phyloP scores from a whole-genome alignment of 2,329 filamentous ascomycete species.

The Bipolaris gigantea region DNA sequence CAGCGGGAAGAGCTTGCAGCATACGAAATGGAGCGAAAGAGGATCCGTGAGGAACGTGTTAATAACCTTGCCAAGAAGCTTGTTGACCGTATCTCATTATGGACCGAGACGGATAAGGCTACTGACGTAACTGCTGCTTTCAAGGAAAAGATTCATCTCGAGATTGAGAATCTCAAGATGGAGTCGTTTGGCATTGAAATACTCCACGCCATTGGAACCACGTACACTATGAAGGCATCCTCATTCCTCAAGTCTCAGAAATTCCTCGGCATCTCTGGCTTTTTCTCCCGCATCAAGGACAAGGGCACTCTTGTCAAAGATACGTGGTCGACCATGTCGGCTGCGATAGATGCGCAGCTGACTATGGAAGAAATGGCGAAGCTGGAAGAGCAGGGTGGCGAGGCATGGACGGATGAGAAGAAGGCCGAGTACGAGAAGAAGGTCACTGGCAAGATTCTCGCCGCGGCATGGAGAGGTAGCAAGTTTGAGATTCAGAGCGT shows the following conservation, averaged over 20 bases:
- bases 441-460: constrained; percentile 97
- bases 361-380: constrained; percentile 99
- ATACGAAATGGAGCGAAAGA: constrained; percentile 82
- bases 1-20: constrained; percentile 89
- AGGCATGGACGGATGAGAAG: constrained; percentile 98
- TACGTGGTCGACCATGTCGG: constrained; percentile 96
- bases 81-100: constrained; percentile 84
- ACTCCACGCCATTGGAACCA: constrained; percentile 88
- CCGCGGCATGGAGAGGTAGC: constrained; percentile 92
- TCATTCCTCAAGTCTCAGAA: constrained; percentile 93
- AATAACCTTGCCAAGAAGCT: constrained; percentile 82
- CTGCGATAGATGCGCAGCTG: constrained; percentile 94
- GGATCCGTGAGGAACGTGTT: constrained; percentile 85
- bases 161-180: constrained; percentile 99
- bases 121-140: constrained; percentile 83
- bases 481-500: constrained; percentile 99
- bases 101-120: constrained; percentile 96
- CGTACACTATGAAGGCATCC: constrained; percentile 85
- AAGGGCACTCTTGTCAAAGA: constrained; percentile 97
- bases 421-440: constrained; percentile 92
- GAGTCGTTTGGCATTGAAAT: constrained; percentile 97
- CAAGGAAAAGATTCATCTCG: constrained; percentile 88
- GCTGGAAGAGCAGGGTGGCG: constrained; percentile 89
- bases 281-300: constrained; percentile 91
- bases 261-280: constrained; percentile 92